Evolutionary conservation across 2,329 filamentous ascomycete genomes (phyloP), one percentile per base, ranked within the genome.

Genomic region (Hysterium pulicare): DNA sequence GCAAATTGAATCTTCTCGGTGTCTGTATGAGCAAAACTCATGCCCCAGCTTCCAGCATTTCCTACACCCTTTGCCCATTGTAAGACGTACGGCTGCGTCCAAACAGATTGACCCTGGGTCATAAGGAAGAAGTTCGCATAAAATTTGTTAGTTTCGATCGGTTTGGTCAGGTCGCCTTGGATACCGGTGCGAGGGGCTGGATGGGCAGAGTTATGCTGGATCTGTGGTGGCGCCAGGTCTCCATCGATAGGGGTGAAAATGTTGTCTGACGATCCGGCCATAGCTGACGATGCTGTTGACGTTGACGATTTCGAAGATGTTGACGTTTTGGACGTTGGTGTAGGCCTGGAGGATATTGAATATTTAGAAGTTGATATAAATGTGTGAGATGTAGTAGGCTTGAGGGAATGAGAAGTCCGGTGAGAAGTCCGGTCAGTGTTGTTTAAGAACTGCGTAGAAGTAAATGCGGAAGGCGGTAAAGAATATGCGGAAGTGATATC

Each of bases 91-190:
- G 72, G 90, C 58, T 90, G 84, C 0, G 86, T 83, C 68, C 84
- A 95, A 0, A 83, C 75, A 0, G 84, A 77, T 5, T 77, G 77
- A 4, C 74, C 78, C 63, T 95, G 89, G 33, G 75, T 76, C 4
- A 82, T 85, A 0, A 96, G 73, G 62, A 89, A 89, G 49, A 93
- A 81, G 57, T 93, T 93, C 53, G 83, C 67, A 44, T 75, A 76
- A 53, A 76, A 76, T 41, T 87, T 90, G 72, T 90, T 91, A 19
- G 87, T 91, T 38, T 80, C 73, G 34, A 87, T 69, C 3, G 83
- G 64, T 13, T 58, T 58, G 6, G 53, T 44, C 35, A 70, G 65
- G 26, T 58, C 53, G 40, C 69, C 64, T 24, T 71, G 68, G 5
- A 67, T 55, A 1, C 68, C 68, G 16, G 51, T 59, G 6, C 57